phyloP scores from a whole-genome alignment of 23 red algal species.

The Gracilariopsis chorda region DNA sequence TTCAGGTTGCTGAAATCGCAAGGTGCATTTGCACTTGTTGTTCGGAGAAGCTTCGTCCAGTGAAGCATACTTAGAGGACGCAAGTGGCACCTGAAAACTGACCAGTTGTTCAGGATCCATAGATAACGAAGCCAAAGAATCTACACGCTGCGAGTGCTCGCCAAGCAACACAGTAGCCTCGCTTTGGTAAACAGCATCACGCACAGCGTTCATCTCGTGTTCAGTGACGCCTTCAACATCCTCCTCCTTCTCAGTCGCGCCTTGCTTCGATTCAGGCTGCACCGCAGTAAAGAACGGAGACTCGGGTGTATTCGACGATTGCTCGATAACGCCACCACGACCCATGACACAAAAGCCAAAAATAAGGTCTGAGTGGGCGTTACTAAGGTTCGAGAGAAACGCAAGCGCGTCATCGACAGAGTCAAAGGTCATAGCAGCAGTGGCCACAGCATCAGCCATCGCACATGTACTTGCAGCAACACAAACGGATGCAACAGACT shows the following conservation, averaged over 20 bases:
- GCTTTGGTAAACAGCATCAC: not conserved
- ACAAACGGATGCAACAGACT: conserved; percentile 44
- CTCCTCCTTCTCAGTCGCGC: not conserved
- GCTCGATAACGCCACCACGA: not conserved
- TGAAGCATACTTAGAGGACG: not conserved
- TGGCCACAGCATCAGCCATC: conserved; percentile 67
- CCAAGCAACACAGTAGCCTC: not conserved
- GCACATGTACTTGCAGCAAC: conserved; percentile 41
- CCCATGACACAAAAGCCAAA: conserved; percentile 48
- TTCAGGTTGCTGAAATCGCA: not conserved
- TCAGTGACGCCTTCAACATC: not conserved
- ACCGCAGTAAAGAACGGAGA: not conserved
- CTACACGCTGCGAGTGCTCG: not conserved
- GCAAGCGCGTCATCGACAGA: not conserved
- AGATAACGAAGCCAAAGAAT: conserved; percentile 10
- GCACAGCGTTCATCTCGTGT: not conserved
- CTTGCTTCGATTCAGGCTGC: not conserved
- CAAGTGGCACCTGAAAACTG: not conserved
- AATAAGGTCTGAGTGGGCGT: not conserved
- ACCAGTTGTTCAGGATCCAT: conserved; percentile 3
- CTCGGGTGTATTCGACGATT: no score
- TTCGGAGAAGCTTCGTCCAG: not conserved
- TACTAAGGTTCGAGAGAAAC: not conserved
- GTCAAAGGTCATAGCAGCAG: conserved; percentile 60
- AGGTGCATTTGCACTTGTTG: not conserved